Base-by-base conservation (phyloP, 148 eudicot species). In the Rhododendron henanense region DNA sequence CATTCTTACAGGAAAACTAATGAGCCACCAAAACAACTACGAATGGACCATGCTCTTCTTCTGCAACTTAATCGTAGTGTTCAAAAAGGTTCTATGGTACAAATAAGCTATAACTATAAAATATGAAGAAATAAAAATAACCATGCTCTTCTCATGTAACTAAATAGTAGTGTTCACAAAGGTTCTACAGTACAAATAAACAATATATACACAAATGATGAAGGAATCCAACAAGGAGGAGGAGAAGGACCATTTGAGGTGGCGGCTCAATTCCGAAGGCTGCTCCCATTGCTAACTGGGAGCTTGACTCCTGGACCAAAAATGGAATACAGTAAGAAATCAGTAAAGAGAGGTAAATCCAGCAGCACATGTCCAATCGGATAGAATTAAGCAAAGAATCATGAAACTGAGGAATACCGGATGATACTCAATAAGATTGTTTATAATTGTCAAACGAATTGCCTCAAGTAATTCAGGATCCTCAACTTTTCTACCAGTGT, bases 391-490 rank as follows among this genome's bases (percentile, higher is more conserved):
- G 74, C 28, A 82, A 39, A 28, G 73, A 14, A 81, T 63, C 53
- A 80, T 23, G 85, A 37, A 41, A 71, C 10, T 13, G 39, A 83
- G 74, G 13, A 51, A 84, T 93, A 96, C 99, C 92, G 99, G 99
- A 85, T 96, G 99, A 90, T 92, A 96, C 87, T 95, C 86, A 28
- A 96, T 94, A 83, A 96, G 83, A 89, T 96, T 95, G 94, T 93
- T 96, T 47, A 96, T 95, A 84, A 96, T 92, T 84, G 99, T 96
- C 94, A 96, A 90, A 74, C 99, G 99, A 90, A 96, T 96, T 37
- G 95, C 91, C 92, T 96, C 98, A 61, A 96, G 92, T 91, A 93
- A 83, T 91, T 96, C 99, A 1, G 99, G 98, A 75, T 95, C 98
- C 23, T 94, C 97, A 84, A 96, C 94, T 88, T 96, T 96, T 90